These are phyloP conservation scores for Boletales sp. DNA, from an alignment of 768 basidiomycete species.

Conservation along the genomic window DNA sequence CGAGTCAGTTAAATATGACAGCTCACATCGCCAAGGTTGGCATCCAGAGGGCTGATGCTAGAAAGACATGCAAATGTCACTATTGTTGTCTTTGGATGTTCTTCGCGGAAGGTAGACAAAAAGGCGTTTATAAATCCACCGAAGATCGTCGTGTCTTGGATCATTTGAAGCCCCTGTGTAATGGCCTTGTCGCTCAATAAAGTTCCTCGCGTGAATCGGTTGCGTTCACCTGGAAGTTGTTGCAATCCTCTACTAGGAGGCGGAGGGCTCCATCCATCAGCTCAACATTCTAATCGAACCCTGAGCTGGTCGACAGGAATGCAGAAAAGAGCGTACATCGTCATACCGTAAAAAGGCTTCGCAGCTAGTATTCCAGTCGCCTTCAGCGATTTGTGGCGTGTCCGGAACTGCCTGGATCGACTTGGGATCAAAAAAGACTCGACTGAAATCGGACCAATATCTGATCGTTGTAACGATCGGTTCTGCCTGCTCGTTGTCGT, in stretches of 20 bases:
- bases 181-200: not conserved
- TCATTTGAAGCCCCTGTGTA: slow-evolving; percentile 64
- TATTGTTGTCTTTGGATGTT: slow-evolving; percentile 59
- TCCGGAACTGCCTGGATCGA: slow-evolving; percentile 65
- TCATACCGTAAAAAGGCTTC: slow-evolving; percentile 53
- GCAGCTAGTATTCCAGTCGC: slow-evolving; percentile 54
- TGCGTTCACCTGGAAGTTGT: slow-evolving; percentile 59
- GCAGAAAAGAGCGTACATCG: slow-evolving; percentile 38
- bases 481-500: slow-evolving; percentile 6
- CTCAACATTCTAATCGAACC: slow-evolving; percentile 46
- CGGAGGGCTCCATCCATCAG: slow-evolving; percentile 70
- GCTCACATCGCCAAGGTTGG: slow-evolving; percentile 45
- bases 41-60: slow-evolving; percentile 29
- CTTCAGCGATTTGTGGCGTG: slow-evolving; percentile 43
- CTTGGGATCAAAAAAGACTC: slow-evolving; percentile 58
- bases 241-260: slow-evolving; percentile 69
- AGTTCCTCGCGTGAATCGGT: not conserved
- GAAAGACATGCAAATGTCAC: slow-evolving; percentile 60
- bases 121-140: slow-evolving; percentile 63
- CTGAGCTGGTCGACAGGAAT: not conserved
- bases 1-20: slow-evolving; percentile 1
- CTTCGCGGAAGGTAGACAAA: slow-evolving; percentile 60
- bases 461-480: slow-evolving; percentile 28
- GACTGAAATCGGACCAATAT: slow-evolving; percentile 52
- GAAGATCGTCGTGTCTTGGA: slow-evolving; percentile 58